Base-by-base conservation (phyloP, 148 eudicot genomes). In the Fallopia convolvulus region DNA sequence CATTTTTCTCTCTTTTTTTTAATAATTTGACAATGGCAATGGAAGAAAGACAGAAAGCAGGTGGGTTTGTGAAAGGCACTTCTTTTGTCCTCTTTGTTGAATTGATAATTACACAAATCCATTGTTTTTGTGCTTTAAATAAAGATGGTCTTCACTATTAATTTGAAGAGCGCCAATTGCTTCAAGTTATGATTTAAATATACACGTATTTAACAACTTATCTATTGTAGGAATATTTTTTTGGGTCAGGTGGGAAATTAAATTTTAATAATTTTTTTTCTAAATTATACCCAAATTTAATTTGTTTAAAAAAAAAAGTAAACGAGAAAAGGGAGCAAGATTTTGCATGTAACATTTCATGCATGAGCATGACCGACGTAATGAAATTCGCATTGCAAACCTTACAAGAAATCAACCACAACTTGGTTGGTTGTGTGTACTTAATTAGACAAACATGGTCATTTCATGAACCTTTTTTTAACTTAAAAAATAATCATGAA, bases 381-480 rank as follows among this genome's bases (percentile, higher is more conserved):
- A 68, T 68, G 42, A 17, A 68, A 68, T 14, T 6, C 14, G 44
- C 72, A 68, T 68, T 68, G 44, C 72, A 68, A 68, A 68, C 72
- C 72, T 39, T 36, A 68, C 72, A 68, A 68, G n/a, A 33, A 68
- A 68, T 26, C 30, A 26, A 32, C 66, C 9, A 23, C 33, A 58
- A n/a, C 14, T 20, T 21, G 32, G 66, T 58, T 58, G 30, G 30
- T 26, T 26, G 30, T 26, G 13, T 58, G 32, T 61, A 30, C 70
- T 11, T 61, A 30, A 58, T 26, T 17, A 26, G 15, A 26, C 36
- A 61, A 61, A 61, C 65, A 61, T 61, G 10, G 5, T 3, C 3
- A 61, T 61, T 23, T 26, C 36, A 11, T 12, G 26, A 4, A 36
- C 7, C 18, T 55, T 17, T 55, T 18, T n/a, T 55, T 8, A 55